Evolutionary conservation across 139 green algal species (phyloP).

Genomic region (Chlorella vulgaris): DNA sequence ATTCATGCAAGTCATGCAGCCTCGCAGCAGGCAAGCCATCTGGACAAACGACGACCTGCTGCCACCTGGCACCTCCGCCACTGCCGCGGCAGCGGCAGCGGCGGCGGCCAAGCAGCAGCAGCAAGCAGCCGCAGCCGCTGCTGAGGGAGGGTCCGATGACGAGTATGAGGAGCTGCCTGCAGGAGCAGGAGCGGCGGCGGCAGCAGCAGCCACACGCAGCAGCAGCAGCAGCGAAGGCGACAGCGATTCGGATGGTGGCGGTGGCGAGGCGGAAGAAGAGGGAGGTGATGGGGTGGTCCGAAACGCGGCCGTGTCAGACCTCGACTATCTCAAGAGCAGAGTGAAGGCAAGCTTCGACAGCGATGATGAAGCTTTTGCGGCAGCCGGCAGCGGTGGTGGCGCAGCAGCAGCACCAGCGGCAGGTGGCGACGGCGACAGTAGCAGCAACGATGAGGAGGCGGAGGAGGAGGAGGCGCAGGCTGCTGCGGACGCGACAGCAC

Average conservation of each 20-base stretch:
- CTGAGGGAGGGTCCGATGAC: conserved; percentile 37
- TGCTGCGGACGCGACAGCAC: background rate
- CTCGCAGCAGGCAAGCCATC: conserved; percentile 70
- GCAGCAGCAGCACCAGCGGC: background rate
- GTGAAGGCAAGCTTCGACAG: conserved; percentile 64
- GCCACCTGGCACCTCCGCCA: background rate
- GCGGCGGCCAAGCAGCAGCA: conserved; percentile 1
- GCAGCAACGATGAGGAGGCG: conserved; percentile 5
- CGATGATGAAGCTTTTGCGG: conserved; percentile 56
- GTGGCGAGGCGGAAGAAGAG: background rate
- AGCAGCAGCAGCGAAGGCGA: conserved; percentile 19
- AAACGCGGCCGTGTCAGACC: conserved; percentile 72
- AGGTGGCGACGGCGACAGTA: background rate
- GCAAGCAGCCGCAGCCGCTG: conserved; percentile 12
- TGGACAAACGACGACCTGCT: conserved; percentile 89
- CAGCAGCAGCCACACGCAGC: background rate
- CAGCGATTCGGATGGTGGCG: conserved; percentile 29
- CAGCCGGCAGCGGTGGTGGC: conserved; percentile 1
- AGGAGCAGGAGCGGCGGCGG: background rate
- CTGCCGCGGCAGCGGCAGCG: background rate
- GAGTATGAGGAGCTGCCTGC: conserved; percentile 46
- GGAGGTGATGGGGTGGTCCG: conserved; percentile 46
- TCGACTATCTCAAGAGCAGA: conserved; percentile 85
- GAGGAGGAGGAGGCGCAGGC: background rate
- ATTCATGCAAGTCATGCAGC: conserved; percentile 93